These are phyloP conservation scores for Penicillium brasilianum DNA, from an alignment of 2,329 filamentous ascomycete genomes.

Conservation along the genomic window DNA sequence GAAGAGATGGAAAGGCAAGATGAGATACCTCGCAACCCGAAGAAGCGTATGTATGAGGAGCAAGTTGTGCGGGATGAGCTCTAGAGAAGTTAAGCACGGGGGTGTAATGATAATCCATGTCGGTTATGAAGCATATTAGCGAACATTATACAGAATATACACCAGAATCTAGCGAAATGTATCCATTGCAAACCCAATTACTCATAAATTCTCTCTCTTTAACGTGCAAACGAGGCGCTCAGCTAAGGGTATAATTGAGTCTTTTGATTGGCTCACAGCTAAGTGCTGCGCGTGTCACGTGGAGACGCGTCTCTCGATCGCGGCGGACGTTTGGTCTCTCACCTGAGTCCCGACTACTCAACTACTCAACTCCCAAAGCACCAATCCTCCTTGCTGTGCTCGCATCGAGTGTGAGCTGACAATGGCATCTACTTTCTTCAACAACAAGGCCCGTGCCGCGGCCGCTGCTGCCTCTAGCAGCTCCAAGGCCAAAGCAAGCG, in stretches of 20 bases:
- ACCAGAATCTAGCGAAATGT: neutral
- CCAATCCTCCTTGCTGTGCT: neutral
- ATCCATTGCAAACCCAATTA: neutral
- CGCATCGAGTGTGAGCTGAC: neutral
- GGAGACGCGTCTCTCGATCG: slow-evolving; percentile 39
- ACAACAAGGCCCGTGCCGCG: slow-evolving; percentile 81
- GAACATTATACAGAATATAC: neutral
- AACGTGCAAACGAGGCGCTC: no score
- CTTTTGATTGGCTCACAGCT: slow-evolving; percentile 23
- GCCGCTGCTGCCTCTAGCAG: slow-evolving; percentile 75
- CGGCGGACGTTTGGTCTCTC: slow-evolving; percentile 21
- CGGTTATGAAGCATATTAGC: slow-evolving; percentile 9
- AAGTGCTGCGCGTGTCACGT: slow-evolving; percentile 42
- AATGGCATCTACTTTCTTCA: slow-evolving; percentile 87
- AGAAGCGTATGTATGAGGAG: slow-evolving; percentile 56
- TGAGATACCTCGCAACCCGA: slow-evolving; percentile 50
- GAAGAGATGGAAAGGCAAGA: slow-evolving; percentile 45
- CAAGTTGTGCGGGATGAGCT: slow-evolving; percentile 46
- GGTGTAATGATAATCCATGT: slow-evolving; percentile 22
- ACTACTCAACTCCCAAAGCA: slow-evolving; percentile 12
- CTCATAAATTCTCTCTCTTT: neutral
- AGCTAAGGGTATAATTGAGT: slow-evolving; percentile 10
- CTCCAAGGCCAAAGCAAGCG: slow-evolving; percentile 68
- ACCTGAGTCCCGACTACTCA: slow-evolving; percentile 15
- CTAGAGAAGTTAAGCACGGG: slow-evolving; percentile 28